These are phyloP conservation scores for Gymnopilus junonius DNA, from an alignment of 768 basidiomycete species.

Conservation along the genomic window DNA sequence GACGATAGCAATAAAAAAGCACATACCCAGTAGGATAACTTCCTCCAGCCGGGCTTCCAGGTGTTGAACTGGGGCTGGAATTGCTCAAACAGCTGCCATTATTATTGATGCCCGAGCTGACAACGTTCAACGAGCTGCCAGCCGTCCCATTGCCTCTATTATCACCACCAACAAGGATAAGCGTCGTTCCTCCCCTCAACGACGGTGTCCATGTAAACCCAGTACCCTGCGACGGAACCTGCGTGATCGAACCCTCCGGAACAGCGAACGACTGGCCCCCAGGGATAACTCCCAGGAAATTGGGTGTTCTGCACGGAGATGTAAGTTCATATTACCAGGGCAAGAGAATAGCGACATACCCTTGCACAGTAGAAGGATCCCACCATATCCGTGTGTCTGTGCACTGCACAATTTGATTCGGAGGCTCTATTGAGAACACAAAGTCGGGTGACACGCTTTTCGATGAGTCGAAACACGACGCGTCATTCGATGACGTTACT, in stretches of 20 bases:
- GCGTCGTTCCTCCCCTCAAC: slow-evolving; percentile 65
- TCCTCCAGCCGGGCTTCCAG: slow-evolving; percentile 77
- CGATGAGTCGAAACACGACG: slow-evolving; percentile 62
- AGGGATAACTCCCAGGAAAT: slow-evolving; percentile 75
- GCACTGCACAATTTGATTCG: slow-evolving; percentile 71
- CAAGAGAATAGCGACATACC: slow-evolving; percentile 40
- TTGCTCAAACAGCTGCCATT: slow-evolving; percentile 58
- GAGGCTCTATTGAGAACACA: slow-evolving; percentile 63
- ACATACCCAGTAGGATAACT: slow-evolving; percentile 55
- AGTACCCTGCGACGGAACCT: slow-evolving; percentile 48
- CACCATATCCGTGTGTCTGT: slow-evolving; percentile 67
- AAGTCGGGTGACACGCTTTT: slow-evolving; percentile 55
- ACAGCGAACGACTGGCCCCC: slow-evolving; percentile 78
- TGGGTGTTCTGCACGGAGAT: slow-evolving; percentile 48
- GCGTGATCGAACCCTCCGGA: slow-evolving; percentile 52
- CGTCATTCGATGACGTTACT: slow-evolving; percentile 54
- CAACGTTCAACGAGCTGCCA: slow-evolving; percentile 64
- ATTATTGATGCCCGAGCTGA: slow-evolving; percentile 53
- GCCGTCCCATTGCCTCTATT: slow-evolving; percentile 66
- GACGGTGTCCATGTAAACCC: slow-evolving; percentile 75
- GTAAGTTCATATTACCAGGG: not conserved
- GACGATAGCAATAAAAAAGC: not conserved
- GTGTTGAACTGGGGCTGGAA: slow-evolving; percentile 76
- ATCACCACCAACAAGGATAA: slow-evolving; percentile 73
- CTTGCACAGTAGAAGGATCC: slow-evolving; percentile 53